Percentiles rank a stretch among this genome's conserved stretches.
phyloP scores from a whole-genome alignment of 257 asterid species.

The Catharanthus roseus region DNA sequence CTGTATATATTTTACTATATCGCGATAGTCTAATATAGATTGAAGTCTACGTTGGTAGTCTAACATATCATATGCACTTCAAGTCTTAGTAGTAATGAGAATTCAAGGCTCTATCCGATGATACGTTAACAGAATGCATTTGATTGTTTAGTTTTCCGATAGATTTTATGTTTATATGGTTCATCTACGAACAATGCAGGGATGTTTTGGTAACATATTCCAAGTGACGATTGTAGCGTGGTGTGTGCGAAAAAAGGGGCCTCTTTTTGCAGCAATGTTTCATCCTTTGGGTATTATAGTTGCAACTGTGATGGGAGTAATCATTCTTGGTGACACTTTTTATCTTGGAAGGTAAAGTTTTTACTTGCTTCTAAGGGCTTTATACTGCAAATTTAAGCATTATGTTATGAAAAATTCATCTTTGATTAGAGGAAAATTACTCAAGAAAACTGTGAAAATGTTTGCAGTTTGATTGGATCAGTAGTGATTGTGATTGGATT shows the following conservation, averaged over 20 bases:
- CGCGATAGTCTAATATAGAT: too few species aligned
- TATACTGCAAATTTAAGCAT: too few species aligned
- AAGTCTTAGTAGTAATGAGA: background rate
- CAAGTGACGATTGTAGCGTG: conserved; percentile 49
- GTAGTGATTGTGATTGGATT: conserved; percentile 45
- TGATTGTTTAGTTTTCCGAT: background rate
- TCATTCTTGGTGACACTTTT: conserved; percentile 48
- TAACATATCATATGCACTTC: too few species aligned
- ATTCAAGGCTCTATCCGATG: too few species aligned
- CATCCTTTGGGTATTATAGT: conserved; percentile 58
- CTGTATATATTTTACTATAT: too few species aligned
- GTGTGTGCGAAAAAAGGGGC: conserved; percentile 61
- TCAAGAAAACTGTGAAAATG: too few species aligned
- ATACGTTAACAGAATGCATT: background rate
- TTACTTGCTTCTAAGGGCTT: too few species aligned
- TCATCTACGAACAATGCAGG: conserved; percentile 27
- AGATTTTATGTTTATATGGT: background rate
- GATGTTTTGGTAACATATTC: conserved; percentile 52
- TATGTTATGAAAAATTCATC: too few species aligned
- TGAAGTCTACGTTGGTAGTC: too few species aligned
- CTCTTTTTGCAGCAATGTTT: conserved; percentile 58
- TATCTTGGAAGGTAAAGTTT: conserved; percentile 56
- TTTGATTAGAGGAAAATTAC: background rate
- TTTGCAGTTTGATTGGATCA: conserved; percentile 54
- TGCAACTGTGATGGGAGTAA: conserved; percentile 35